Evolutionary conservation across 768 basidiomycete genomes (phyloP).

Genomic region (Mycena rebaudengoi): DNA sequence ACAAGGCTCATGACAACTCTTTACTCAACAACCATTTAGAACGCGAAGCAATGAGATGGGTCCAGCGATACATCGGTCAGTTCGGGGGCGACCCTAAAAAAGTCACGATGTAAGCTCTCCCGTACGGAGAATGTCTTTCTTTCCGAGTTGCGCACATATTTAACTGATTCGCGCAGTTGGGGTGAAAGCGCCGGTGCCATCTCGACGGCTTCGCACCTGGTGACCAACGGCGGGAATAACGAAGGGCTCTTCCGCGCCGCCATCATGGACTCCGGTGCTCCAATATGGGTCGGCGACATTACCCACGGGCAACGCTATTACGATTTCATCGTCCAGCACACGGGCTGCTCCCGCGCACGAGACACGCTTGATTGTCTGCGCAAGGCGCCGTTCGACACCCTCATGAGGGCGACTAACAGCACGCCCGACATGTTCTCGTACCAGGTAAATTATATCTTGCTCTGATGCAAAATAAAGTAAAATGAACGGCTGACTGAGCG

Average conservation of each 20-base stretch:
- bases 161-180: slow-evolving; percentile 39
- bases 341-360: slow-evolving; percentile 41
- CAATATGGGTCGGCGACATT: slow-evolving; percentile 40
- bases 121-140: background rate
- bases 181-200: slow-evolving; percentile 67
- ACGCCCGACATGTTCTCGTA: slow-evolving; percentile 37
- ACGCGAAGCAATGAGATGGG: slow-evolving; percentile 57
- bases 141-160: no score
- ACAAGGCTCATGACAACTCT: background rate
- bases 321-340: slow-evolving; percentile 47
- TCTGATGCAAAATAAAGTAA: background rate
- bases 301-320: slow-evolving; percentile 46
- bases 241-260: slow-evolving; percentile 52
- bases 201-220: slow-evolving; percentile 51
- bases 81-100: slow-evolving; percentile 59
- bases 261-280: slow-evolving; percentile 55
- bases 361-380: slow-evolving; percentile 57
- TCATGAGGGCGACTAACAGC: slow-evolving; percentile 40
- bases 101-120: slow-evolving; percentile 32
- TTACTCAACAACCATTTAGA: slow-evolving; percentile 26
- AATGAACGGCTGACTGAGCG: background rate
- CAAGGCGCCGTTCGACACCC: slow-evolving; percentile 36
- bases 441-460: slow-evolving; percentile 25
- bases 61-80: slow-evolving; percentile 56
- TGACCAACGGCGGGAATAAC: slow-evolving; percentile 47